Base-by-base conservation (phyloP, 1,284 basidiomycete genomes). In the Prillingera fragicola region DNA sequence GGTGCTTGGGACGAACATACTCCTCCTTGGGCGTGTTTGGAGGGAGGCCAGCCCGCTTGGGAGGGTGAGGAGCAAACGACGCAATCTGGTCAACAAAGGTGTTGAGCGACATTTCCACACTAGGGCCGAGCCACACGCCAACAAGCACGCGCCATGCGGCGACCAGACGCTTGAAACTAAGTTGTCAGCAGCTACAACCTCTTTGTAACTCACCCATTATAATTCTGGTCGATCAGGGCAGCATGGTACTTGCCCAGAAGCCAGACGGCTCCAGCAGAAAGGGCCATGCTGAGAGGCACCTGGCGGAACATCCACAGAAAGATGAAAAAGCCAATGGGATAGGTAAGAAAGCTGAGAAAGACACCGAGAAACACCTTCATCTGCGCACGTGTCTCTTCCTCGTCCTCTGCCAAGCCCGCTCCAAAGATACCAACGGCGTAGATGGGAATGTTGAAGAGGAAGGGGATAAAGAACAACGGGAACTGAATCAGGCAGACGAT, bases 91-190 rank as follows among this genome's bases (percentile, higher is more conserved):
- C 62, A 12, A 70, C 36, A 66, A 87, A 90, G 45, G 80, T 80
- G n/a, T 82, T 77, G 29, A 92, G 75, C 4, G 84, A 79, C 43
- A 91, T 74, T 55, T 94, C 89, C 78, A 81, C 86, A 31, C 73
- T 74, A 61, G 81, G 82, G 8, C 90, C 88, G 3, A 79, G 77
- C 90, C 90, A 95, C 10, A 94, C 81, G 12, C 89, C 91, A 52
- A 92, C 79, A 12, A 95, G 77, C 14, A 92, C 80, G 40, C 87
- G 82, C 89, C 90, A 95, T 10, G 88, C 82, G 5, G 89, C 85
- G 23, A 84, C 76, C 31, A 92, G 77, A 34, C 83, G 84, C 71
- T 90, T 91, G 41, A 69, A 62, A 15, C 73, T 69, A 41, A 3
- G 15, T 10, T 9, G 21, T 46, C 18, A 49, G 46, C 39, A n/a